Conservation (phyloP, 345 rosid genomes). For the Moricandia arvensis region DNA sequence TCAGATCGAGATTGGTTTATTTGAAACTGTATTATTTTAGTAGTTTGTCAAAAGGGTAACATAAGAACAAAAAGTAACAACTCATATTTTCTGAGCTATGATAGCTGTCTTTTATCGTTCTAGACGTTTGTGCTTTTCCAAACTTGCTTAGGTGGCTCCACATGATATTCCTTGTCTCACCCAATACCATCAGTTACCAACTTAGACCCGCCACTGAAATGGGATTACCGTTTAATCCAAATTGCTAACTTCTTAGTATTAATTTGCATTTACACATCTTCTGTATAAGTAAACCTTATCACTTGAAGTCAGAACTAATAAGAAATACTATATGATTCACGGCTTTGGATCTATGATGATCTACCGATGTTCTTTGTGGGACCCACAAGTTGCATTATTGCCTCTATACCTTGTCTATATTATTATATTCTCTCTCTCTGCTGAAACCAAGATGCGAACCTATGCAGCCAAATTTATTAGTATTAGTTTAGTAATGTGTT, state of each 20-base stretch:
- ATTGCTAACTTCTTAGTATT: neutral
- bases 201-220: neutral
- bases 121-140: constrained; percentile 35
- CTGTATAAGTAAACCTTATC: neutral
- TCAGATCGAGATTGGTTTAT: constrained; percentile 29
- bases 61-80: constrained; percentile 43
- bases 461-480: constrained; percentile 7
- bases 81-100: constrained; percentile 32
- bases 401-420: constrained; percentile 25
- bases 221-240: constrained; percentile 8
- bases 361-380: constrained; percentile 14
- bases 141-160: constrained; percentile 51
- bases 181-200: constrained; percentile 1
- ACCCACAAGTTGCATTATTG: constrained; percentile 21
- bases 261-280: neutral
- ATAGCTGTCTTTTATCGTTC: constrained; percentile 46
- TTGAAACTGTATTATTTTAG: constrained; percentile 18
- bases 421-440: constrained; percentile 27
- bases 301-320: neutral
- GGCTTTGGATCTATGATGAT: constrained; percentile 8
- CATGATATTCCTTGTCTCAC: constrained; percentile 25
- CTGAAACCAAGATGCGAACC: constrained; percentile 20
- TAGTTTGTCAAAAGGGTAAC: constrained; percentile 9
- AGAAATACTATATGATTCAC: neutral
- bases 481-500: constrained; percentile 15